Conservation (phyloP, 1,284 basidiomycete genomes). For the Ustilago vetiveriae region DNA sequence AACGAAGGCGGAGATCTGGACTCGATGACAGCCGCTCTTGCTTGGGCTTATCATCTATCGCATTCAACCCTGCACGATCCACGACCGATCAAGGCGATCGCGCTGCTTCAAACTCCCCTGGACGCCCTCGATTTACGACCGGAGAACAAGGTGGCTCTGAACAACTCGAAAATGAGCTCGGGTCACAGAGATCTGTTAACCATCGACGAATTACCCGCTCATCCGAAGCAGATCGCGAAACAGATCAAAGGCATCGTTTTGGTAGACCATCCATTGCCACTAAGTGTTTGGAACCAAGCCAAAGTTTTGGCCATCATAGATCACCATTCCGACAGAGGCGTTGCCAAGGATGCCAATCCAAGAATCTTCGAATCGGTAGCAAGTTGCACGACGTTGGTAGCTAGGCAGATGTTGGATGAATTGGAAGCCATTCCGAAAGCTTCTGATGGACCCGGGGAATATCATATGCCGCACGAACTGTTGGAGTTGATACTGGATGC, state of each 20-base stretch:
- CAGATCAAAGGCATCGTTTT: slow-evolving; percentile 64
- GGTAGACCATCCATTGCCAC: slow-evolving; percentile 67
- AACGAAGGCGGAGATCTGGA: slow-evolving; percentile 68
- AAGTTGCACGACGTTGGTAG: slow-evolving; percentile 65
- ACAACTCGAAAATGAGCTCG: slow-evolving; percentile 62
- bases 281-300: slow-evolving; percentile 57
- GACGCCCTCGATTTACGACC: slow-evolving; percentile 67
- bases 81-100: slow-evolving; percentile 45
- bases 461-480: slow-evolving; percentile 60
- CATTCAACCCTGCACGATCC: slow-evolving; percentile 47
- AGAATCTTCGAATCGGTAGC: slow-evolving; percentile 60
- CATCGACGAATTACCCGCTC: slow-evolving; percentile 67
- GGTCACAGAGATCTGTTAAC: slow-evolving; percentile 67
- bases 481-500: slow-evolving; percentile 60
- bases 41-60: slow-evolving; percentile 61
- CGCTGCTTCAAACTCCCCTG: slow-evolving; percentile 54
- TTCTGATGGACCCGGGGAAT: slow-evolving; percentile 38
- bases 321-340: slow-evolving; percentile 66
- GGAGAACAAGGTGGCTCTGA: slow-evolving; percentile 66
- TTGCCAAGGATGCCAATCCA: slow-evolving; percentile 56
- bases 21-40: slow-evolving; percentile 60
- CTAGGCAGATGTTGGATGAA: slow-evolving; percentile 59
- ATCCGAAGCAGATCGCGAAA: slow-evolving; percentile 58
- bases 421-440: slow-evolving; percentile 42
- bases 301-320: slow-evolving; percentile 63